Evolutionary conservation across 2,329 filamentous ascomycete genomes (phyloP).

Genomic region (Echinosphaeria canescens): DNA sequence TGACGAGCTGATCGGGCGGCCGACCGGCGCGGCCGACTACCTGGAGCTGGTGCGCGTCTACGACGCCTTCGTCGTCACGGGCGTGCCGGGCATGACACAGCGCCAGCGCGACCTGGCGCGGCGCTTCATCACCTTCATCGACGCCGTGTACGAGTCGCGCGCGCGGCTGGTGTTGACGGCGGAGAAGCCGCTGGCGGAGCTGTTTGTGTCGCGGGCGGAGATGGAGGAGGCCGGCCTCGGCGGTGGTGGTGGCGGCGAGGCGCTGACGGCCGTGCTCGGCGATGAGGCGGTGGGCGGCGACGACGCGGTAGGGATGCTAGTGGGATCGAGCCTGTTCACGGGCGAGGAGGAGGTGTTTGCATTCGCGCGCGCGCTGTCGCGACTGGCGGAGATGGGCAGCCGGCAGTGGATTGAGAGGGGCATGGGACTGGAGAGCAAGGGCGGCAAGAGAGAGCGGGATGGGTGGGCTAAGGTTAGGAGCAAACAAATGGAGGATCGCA

Average conservation of each 20-base stretch:
- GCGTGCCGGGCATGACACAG: slow-evolving; percentile 81
- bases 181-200: slow-evolving; percentile 60
- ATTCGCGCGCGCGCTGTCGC: slow-evolving; percentile 70
- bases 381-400: slow-evolving; percentile 83
- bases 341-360: slow-evolving; percentile 95
- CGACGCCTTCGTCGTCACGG: slow-evolving; percentile 79
- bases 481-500: slow-evolving; percentile 45
- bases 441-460: slow-evolving; percentile 42
- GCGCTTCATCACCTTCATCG: slow-evolving; percentile 93
- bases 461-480: slow-evolving; percentile 43
- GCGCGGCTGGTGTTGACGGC: slow-evolving; percentile 93
- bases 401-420: slow-evolving; percentile 85
- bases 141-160: slow-evolving; percentile 80
- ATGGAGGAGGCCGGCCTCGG: slow-evolving; percentile 34
- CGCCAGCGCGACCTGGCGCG: slow-evolving; percentile 71
- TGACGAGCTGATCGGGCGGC: slow-evolving; percentile 69
- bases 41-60: slow-evolving; percentile 80
- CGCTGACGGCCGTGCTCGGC: slow-evolving; percentile 47
- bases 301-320: slow-evolving; percentile 65
- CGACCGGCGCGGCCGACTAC: slow-evolving; percentile 88
- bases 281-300: slow-evolving; percentile 76
- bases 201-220: slow-evolving; percentile 63
- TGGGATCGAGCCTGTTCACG: slow-evolving; percentile 69
- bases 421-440: slow-evolving; percentile 39
- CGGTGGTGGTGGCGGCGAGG: slow-evolving; percentile 14